Conservation (phyloP, 129 eudicot genomes). For the Lactuca saligna region DNA sequence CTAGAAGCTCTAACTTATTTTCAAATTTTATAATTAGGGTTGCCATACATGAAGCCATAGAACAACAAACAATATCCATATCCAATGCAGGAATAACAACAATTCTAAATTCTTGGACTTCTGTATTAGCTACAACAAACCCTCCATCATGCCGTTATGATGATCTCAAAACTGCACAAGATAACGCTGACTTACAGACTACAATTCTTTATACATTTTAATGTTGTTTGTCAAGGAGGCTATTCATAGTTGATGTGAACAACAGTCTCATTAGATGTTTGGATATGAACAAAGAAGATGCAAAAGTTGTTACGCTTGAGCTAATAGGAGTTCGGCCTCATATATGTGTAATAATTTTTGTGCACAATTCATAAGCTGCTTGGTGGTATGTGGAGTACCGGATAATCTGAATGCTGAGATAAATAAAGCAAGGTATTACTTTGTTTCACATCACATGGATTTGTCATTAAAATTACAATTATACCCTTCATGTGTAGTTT, state of each 20-base stretch:
- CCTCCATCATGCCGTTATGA: constrained; percentile 99
- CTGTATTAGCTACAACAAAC: constrained; percentile 99
- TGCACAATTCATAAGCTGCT: constrained; percentile 76
- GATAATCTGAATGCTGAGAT: constrained; percentile 62
- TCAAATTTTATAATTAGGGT: constrained; percentile 50
- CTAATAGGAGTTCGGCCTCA: too few relatives aligned
- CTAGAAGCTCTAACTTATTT: constrained; percentile 5
- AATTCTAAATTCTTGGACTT: constrained; percentile 92
- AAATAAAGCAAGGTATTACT: constrained; percentile 75
- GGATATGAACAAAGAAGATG: too few relatives aligned
- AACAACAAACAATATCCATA: constrained; percentile 97
- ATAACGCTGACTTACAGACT: constrained; percentile 96
- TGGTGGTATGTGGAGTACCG: constrained; percentile 63
- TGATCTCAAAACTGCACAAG: constrained; percentile 99
- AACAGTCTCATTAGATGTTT: too few relatives aligned
- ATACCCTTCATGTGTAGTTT: neutral
- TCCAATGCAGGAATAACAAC: constrained; percentile 99
- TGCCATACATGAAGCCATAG: constrained; percentile 99
- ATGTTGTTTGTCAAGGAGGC: too few relatives aligned
- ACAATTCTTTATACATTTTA: constrained; percentile 98
- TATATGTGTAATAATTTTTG: too few relatives aligned
- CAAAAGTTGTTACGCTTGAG: too few relatives aligned
- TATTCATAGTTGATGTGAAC: too few relatives aligned
- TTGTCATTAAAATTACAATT: neutral
- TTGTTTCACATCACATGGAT: too few relatives aligned